phyloP scores from a whole-genome alignment of 2,329 filamentous ascomycete genomes.

The Phaeosphaeriaceae sp. region DNA sequence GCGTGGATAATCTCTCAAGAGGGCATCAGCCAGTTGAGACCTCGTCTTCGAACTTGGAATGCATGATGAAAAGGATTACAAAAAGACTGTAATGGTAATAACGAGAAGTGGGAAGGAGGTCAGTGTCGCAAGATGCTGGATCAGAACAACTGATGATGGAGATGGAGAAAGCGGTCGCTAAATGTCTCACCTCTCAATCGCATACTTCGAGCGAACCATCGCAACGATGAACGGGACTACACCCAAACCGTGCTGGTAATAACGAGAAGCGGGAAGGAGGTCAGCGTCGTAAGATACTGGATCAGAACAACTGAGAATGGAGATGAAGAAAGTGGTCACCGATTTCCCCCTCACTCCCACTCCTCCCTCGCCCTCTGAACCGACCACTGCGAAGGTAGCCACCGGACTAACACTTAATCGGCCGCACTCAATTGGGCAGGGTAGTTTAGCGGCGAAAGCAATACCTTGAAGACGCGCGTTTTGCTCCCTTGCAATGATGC shows the following conservation, averaged over 20 bases:
- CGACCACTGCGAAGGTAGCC: neutral
- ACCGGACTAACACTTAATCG: neutral
- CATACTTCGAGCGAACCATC: neutral
- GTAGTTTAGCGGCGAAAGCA: no score
- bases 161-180: neutral
- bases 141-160: conserved; percentile 1
- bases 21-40: neutral
- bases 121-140: neutral
- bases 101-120: conserved; percentile 2
- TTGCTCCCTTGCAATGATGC: no score
- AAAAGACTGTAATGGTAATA: neutral
- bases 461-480: neutral
- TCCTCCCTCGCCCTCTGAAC: neutral
- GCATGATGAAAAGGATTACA: neutral
- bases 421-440: neutral
- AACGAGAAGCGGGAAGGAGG: conserved; percentile 1
- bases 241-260: neutral
- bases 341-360: neutral
- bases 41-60: conserved; percentile 5
- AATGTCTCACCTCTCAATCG: neutral
- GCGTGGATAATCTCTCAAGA: no score
- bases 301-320: conserved; percentile 3
- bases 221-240: neutral
- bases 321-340: neutral
- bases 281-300: neutral